Percentiles rank a stretch among this genome's conserved stretches.
Evolutionary conservation across 352 stramenopile species (phyloP).

Genomic region (Aphanomyces stellatus): DNA sequence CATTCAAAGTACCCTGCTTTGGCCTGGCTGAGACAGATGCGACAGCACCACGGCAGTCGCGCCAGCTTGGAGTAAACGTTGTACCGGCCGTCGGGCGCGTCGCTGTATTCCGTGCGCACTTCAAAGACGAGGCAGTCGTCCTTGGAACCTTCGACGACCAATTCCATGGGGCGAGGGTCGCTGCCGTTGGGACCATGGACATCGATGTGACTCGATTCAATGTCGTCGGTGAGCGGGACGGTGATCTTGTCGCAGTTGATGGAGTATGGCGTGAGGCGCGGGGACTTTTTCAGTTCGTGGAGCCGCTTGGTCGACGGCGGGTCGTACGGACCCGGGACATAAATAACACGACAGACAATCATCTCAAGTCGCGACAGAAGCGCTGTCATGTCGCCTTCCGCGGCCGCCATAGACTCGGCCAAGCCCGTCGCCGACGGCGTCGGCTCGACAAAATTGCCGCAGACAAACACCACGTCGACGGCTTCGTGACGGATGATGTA

Average conservation of each 20-base stretch:
- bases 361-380: slow-evolving; percentile 80
- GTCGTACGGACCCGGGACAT: slow-evolving; percentile 68
- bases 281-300: slow-evolving; percentile 33
- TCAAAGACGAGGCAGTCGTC: not conserved
- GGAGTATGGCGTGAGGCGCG: slow-evolving; percentile 78
- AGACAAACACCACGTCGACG: slow-evolving; percentile 69
- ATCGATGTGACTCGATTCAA: not conserved
- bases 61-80: slow-evolving; percentile 15
- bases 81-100: not conserved
- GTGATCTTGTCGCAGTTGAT: slow-evolving; percentile 45
- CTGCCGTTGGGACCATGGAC: not conserved
- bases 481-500: slow-evolving; percentile 39
- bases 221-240: not conserved
- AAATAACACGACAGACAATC: slow-evolving; percentile 79
- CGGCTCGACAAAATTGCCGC: slow-evolving; percentile 46
- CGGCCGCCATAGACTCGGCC: slow-evolving; percentile 50
- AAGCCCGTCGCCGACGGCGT: slow-evolving; percentile 20
- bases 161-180: not conserved
- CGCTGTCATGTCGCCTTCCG: slow-evolving; percentile 85
- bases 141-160: slow-evolving; percentile 12
- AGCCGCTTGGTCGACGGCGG: slow-evolving; percentile 46
- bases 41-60: slow-evolving; percentile 14
- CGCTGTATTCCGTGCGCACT: slow-evolving; percentile 5
- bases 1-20: slow-evolving; percentile 4
- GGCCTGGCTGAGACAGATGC: not conserved